Conservation (phyloP, 306 rosid genomes). For the Acmispon strigosus region DNA sequence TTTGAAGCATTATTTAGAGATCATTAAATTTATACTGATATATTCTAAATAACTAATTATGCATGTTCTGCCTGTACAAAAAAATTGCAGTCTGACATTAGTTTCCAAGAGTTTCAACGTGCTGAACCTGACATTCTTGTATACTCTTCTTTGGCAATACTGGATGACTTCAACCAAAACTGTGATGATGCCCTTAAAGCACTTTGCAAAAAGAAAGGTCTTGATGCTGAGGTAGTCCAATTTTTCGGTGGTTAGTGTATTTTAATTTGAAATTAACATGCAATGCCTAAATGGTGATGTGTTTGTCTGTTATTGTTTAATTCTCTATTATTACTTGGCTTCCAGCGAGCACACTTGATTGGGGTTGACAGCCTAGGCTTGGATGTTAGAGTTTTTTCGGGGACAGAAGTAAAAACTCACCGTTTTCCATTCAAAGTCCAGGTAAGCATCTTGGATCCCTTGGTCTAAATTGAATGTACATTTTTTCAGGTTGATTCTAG, state of each 20-base stretch:
- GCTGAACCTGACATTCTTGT: constrained; percentile 84
- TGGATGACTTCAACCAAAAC: constrained; percentile 46
- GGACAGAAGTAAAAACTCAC: constrained; percentile 65
- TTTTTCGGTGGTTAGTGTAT: neutral
- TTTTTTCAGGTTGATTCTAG: constrained; percentile 1
- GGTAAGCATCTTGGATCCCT: constrained; percentile 39
- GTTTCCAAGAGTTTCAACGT: constrained; percentile 61
- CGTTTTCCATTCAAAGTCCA: constrained; percentile 84
- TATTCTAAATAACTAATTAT: constrained; percentile 3
- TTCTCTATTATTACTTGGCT: constrained; percentile 18
- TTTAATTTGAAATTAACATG: neutral
- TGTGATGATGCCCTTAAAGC: constrained; percentile 60
- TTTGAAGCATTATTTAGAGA: constrained; percentile 14
- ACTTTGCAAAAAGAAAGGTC: constrained; percentile 91
- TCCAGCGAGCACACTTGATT: constrained; percentile 74
- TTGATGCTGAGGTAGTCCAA: constrained; percentile 61
- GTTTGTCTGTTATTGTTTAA: neutral
- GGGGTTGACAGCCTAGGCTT: constrained; percentile 93
- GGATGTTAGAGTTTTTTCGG: constrained; percentile 71
- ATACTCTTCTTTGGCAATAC: constrained; percentile 46
- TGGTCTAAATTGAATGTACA: neutral
- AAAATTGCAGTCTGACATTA: constrained; percentile 67
- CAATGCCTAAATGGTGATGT: neutral
- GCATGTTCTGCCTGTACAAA: constrained; percentile 5
- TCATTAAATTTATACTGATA: neutral